Evolutionary conservation across 2,329 filamentous ascomycete genomes (phyloP).

Genomic region (Phyllosticta capitalensis): DNA sequence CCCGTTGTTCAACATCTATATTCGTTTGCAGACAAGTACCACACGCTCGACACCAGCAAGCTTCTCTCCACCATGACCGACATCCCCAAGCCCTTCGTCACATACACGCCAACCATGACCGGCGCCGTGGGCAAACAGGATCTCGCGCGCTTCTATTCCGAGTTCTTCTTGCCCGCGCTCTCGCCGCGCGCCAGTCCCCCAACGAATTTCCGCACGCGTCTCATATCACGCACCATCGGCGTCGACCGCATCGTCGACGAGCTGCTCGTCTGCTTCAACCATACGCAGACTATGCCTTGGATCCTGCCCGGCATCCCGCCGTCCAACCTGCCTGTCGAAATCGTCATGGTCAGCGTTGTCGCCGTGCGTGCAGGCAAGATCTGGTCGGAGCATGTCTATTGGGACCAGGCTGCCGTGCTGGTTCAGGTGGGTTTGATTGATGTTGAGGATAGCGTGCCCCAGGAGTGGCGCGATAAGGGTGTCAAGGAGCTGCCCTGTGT

Average conservation of each 20-base stretch:
- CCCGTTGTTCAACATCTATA: conserved; percentile 8
- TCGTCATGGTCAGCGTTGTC: conserved; percentile 48
- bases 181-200: conserved; percentile 25
- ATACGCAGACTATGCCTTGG: conserved; percentile 48
- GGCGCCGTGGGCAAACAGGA: conserved; percentile 36
- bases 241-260: conserved; percentile 53
- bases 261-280: conserved; percentile 47
- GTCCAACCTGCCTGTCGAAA: conserved; percentile 48
- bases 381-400: conserved; percentile 50
- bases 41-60: conserved; percentile 26
- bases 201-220: conserved; percentile 35
- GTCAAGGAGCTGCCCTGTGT: conserved; percentile 39
- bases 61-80: conserved; percentile 30
- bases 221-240: conserved; percentile 50
- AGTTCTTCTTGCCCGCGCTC: conserved; percentile 45
- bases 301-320: conserved; percentile 49
- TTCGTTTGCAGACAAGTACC: conserved; percentile 24
- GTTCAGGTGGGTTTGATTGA: conserved; percentile 50
- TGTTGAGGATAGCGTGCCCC: conserved; percentile 38
- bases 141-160: conserved; percentile 43
- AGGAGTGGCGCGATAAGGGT: conserved; percentile 34
- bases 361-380: conserved; percentile 44
- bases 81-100: conserved; percentile 28
- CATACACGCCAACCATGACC: conserved; percentile 37
- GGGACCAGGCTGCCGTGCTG: conserved; percentile 53